Evolutionary conservation across 768 basidiomycete genomes (phyloP), one percentile per base, ranked within the genome.

Genomic region (Cystofilobasidium bisporidii): DNA sequence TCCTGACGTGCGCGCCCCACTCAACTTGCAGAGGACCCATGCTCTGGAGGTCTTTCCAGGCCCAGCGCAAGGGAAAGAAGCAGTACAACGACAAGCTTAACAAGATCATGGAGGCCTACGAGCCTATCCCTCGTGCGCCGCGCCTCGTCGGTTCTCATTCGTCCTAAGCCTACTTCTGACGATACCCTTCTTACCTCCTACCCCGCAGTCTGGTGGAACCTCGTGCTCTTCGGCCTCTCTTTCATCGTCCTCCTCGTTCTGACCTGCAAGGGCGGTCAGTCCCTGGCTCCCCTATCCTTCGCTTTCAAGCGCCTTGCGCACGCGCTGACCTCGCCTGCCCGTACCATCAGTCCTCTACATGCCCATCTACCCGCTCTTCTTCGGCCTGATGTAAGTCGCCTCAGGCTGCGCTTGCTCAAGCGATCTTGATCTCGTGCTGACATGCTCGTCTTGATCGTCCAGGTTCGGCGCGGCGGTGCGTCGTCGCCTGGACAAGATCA

Each of bases 301-400:
- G n/a, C n/a, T n/a, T n/a, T 3, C 56, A 57, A 36, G 10, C 17
- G 10, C 33, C 28, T 8, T 18, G 1, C 36, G 43, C 14, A 63
- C 45, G 22, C 43, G n/a, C n/a, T n/a, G n/a, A n/a, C n/a, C n/a
- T n/a, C n/a, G n/a, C n/a, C n/a, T n/a, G n/a, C n/a, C n/a, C n/a
- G n/a, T n/a, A n/a, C n/a, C n/a, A n/a, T n/a, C 36, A 8, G 28
- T 50, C 0, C 61, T 63, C 3, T 63, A 63, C 61, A 63, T 63
- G 61, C 61, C 61, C 9, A 63, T 63, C 45, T 63, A 63, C 41
- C 17, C 20, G 6, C 61, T 45, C 1, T 45, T 62, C 45, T 2
- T 45, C 32, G 43, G n/a, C 47, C 17, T 62, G 24, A 24, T 24
- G 10, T 45, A 47, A 26, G 41, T 11, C 8, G 26, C 41, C 32